These are phyloP conservation scores for Penicillium sumatraense DNA, from an alignment of 2,329 filamentous ascomycete genomes.

Conservation along the genomic window DNA sequence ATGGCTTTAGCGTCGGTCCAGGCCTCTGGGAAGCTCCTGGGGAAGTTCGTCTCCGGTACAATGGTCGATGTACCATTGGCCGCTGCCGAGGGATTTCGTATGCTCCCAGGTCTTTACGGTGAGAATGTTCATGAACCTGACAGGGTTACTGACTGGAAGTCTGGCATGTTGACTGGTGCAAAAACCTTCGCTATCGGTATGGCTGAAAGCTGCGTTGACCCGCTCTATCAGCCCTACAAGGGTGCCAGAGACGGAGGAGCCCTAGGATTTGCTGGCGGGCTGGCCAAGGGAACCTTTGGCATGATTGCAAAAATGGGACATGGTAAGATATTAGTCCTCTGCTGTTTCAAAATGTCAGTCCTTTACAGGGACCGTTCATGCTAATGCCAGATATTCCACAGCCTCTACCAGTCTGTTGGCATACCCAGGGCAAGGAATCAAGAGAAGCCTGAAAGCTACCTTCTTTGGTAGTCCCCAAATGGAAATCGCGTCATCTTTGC, in stretches of 20 bases:
- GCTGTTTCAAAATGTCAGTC: not conserved
- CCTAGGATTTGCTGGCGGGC: slow-evolving; percentile 37
- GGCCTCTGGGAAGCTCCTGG: slow-evolving; percentile 27
- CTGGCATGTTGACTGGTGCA: slow-evolving; percentile 7
- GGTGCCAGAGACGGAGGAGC: slow-evolving; percentile 38
- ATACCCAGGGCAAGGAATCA: slow-evolving; percentile 36
- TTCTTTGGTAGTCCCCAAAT: not conserved
- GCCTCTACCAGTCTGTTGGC: slow-evolving; percentile 31
- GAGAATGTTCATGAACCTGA: slow-evolving; percentile 39
- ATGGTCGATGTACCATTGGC: slow-evolving; percentile 45
- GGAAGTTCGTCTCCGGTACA: slow-evolving; percentile 32
- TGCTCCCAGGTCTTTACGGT: slow-evolving; percentile 45
- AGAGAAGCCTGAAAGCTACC: not conserved
- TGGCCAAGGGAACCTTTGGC: slow-evolving; percentile 36
- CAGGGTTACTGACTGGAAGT: slow-evolving; percentile 24
- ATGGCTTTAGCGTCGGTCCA: slow-evolving; percentile 5
- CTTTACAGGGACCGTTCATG: not conserved
- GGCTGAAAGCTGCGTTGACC: slow-evolving; percentile 34
- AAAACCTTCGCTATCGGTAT: slow-evolving; percentile 41
- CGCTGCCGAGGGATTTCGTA: slow-evolving; percentile 38
- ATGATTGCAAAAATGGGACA: not conserved
- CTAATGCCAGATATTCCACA: slow-evolving; percentile 3
- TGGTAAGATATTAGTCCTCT: not conserved
- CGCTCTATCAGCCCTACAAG: slow-evolving; percentile 36
- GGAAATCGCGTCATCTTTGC: not conserved